These are phyloP conservation scores for Aspergillus bertholletiae DNA, from an alignment of 495 filamentous ascomycete species.

Conservation along the genomic window DNA sequence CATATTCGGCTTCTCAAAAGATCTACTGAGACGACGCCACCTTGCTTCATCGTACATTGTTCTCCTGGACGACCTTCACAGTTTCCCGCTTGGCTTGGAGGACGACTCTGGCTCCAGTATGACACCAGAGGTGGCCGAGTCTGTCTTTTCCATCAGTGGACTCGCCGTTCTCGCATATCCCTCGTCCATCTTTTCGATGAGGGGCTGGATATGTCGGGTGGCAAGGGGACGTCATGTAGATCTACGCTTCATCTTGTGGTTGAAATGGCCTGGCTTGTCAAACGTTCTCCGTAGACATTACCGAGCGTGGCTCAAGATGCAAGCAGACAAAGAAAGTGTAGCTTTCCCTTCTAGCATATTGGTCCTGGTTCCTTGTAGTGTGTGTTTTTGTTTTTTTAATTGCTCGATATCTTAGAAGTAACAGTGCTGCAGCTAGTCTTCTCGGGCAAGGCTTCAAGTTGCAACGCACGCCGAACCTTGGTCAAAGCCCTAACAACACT, in stretches of 20 bases:
- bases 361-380: not conserved
- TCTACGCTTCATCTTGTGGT: not conserved
- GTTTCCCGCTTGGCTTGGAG: not conserved
- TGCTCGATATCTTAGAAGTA: no score
- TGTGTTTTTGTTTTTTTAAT: no score
- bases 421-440: no score
- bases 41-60: not conserved
- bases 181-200: not conserved
- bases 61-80: not conserved
- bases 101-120: not conserved
- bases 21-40: not conserved
- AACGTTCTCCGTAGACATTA: not conserved
- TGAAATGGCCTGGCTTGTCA: not conserved
- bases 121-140: not conserved
- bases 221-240: not conserved
- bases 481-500: no score
- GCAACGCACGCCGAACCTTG: no score
- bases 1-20: constrained; percentile 1
- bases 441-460: no score
- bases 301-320: not conserved
- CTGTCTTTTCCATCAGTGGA: not conserved
- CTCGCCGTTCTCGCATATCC: not conserved
- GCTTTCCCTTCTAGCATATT: not conserved
- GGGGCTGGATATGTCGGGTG: not conserved
- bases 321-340: not conserved